phyloP scores from a whole-genome alignment of 306 rosid species.

The Glycine tomentella region DNA sequence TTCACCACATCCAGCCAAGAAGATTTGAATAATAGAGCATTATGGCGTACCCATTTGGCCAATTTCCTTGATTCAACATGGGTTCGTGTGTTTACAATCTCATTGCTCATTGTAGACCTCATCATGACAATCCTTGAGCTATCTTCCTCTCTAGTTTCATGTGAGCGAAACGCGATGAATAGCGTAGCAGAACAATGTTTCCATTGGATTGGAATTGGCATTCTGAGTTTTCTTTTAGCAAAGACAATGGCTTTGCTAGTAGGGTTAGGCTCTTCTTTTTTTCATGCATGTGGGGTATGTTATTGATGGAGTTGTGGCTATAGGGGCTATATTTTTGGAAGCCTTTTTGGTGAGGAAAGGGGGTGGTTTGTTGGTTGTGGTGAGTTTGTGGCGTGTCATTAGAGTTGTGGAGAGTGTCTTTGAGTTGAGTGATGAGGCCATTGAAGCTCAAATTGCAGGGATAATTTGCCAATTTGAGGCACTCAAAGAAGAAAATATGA shows the following conservation, averaged over 20 bases:
- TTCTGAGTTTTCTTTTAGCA: slow-evolving; percentile 58
- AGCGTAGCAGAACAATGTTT: slow-evolving; percentile 37
- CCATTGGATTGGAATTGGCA: slow-evolving; percentile 74
- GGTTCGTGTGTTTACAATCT: slow-evolving; percentile 51
- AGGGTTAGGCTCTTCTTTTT: slow-evolving; percentile 64
- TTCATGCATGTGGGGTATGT: slow-evolving; percentile 60
- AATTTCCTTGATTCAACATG: slow-evolving; percentile 67
- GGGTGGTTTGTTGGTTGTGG: slow-evolving; percentile 71
- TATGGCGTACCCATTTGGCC: slow-evolving; percentile 66
- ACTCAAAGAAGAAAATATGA: slow-evolving; percentile 60
- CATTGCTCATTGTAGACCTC: slow-evolving; percentile 64
- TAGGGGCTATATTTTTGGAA: slow-evolving; percentile 70
- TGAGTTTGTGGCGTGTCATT: slow-evolving; percentile 80
- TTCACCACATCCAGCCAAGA: slow-evolving; percentile 15
- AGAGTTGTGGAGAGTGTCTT: slow-evolving; percentile 79
- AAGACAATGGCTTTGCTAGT: slow-evolving; percentile 53
- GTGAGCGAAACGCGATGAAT: slow-evolving; percentile 34
- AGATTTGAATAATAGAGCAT: slow-evolving; percentile 44
- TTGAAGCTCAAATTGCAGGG: slow-evolving; percentile 70
- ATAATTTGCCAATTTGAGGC: slow-evolving; percentile 64
- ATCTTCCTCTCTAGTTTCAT: slow-evolving; percentile 60
- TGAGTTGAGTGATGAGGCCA: slow-evolving; percentile 80
- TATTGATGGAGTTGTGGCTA: slow-evolving; percentile 62
- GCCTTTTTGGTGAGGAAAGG: slow-evolving; percentile 59
- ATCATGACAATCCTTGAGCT: slow-evolving; percentile 73